Conservation (phyloP, 1,139 yeast genomes). For the Candida glucosophila region DNA sequence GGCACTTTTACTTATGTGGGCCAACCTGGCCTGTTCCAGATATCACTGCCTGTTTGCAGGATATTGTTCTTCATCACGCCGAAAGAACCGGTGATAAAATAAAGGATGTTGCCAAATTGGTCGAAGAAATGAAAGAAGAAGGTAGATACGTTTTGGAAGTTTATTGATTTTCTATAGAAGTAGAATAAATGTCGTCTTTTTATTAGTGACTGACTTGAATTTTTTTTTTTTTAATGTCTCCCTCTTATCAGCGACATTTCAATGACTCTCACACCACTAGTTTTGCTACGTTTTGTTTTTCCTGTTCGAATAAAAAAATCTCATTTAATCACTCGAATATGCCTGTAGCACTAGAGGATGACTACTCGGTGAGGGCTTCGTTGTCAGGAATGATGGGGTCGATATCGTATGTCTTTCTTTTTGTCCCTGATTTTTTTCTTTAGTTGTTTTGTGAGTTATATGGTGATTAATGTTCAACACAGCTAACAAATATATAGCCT, state of each 20-base stretch:
- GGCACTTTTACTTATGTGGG: conserved; percentile 94
- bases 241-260: background rate
- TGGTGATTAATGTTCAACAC: no score
- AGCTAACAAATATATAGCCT: conserved; percentile 23
- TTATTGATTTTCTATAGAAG: conserved; percentile 35
- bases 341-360: no score
- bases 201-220: background rate
- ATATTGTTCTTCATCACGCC: conserved; percentile 70
- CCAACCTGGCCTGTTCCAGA: conserved; percentile 99
- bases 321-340: conserved; percentile 1
- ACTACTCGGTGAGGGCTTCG: background rate
- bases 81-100: conserved; percentile 54
- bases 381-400: conserved; percentile 63
- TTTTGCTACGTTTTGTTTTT: background rate
- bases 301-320: background rate
- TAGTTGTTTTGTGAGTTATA: no score
- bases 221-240: background rate
- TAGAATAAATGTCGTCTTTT: background rate
- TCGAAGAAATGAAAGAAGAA: conserved; percentile 88
- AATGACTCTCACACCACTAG: no score
- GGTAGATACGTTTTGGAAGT: conserved; percentile 94
- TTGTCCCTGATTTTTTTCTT: background rate
- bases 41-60: conserved; percentile 83
- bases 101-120: conserved; percentile 63
- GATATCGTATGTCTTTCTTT: conserved; percentile 31